A percentile compares a stretch with the other conserved stretches of the same genome.
Evolutionary conservation across 2,329 filamentous ascomycete species (phyloP).

Genomic region (Coniella vitis): DNA sequence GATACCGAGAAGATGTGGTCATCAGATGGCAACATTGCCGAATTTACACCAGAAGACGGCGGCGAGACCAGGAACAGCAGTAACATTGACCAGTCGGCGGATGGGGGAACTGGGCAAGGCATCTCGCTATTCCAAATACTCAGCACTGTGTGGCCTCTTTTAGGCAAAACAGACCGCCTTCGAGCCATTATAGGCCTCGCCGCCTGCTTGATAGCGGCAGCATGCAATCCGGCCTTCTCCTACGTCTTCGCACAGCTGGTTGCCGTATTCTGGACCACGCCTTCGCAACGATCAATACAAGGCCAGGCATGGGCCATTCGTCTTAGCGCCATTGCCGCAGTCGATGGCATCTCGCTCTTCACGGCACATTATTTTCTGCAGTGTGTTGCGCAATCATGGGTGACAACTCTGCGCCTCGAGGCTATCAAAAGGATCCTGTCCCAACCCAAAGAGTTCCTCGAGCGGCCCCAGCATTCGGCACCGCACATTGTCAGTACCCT

Average conservation of each 20-base stretch:
- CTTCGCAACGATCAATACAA: constrained; percentile 36
- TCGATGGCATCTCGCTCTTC: constrained; percentile 61
- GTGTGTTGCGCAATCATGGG: constrained; percentile 66
- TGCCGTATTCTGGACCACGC: constrained; percentile 53
- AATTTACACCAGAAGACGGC: background rate
- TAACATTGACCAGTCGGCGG: background rate
- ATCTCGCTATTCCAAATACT: constrained; percentile 49
- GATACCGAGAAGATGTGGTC: background rate
- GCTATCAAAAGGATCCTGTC: constrained; percentile 64
- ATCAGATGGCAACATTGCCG: background rate
- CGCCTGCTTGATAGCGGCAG: constrained; percentile 57
- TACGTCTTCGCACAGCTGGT: constrained; percentile 69
- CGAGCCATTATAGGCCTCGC: constrained; percentile 55
- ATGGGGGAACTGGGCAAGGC: too few relatives aligned
- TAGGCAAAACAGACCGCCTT: constrained; percentile 45
- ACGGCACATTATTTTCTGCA: constrained; percentile 67
- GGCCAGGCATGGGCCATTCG: constrained; percentile 62
- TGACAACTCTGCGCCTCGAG: constrained; percentile 61
- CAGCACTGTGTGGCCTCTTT: constrained; percentile 61
- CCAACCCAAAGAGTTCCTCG: constrained; percentile 76
- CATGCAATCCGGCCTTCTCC: constrained; percentile 66
- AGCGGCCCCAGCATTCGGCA: constrained; percentile 57
- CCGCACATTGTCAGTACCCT: constrained; percentile 62
- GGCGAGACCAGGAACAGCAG: background rate
- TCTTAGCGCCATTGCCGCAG: constrained; percentile 60